Percentiles rank a stretch among this genome's conserved stretches.
Conservation (phyloP, 306 rosid genomes). For the Boehmeria nivea region DNA sequence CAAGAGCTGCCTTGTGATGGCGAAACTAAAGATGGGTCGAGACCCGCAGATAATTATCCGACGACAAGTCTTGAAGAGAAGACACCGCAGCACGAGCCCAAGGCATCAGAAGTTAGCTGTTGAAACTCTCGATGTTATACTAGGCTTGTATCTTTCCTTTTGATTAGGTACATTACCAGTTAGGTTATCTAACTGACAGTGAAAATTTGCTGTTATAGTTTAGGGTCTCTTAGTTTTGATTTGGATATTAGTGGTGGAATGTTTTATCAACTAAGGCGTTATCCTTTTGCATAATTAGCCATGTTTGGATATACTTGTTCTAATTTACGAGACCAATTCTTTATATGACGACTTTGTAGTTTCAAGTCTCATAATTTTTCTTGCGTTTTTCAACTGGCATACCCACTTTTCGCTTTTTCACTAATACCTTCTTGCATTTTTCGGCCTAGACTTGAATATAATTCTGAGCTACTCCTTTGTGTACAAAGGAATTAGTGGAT, state of each 20-base stretch:
- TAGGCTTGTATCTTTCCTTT: background rate
- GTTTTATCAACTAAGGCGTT: background rate
- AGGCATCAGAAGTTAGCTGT: slow-evolving; percentile 13
- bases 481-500: too few species aligned
- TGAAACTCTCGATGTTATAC: background rate
- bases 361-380: too few species aligned
- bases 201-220: background rate
- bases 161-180: background rate
- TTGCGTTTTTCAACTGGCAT: too few species aligned
- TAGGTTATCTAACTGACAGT: slow-evolving; percentile 16
- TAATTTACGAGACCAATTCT: too few species aligned
- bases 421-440: too few species aligned
- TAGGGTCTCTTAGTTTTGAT: background rate
- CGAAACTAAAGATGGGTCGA: slow-evolving; percentile 10
- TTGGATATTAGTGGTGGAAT: background rate
- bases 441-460: too few species aligned
- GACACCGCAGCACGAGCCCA: slow-evolving; percentile 2
- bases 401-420: too few species aligned
- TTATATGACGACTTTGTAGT: too few species aligned
- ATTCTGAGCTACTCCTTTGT: too few species aligned
- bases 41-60: background rate
- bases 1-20: background rate
- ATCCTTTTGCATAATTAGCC: too few species aligned
- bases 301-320: too few species aligned
- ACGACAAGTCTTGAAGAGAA: background rate